Base-by-base conservation (phyloP, 306 rosid genomes). In the Quercus alba region DNA sequence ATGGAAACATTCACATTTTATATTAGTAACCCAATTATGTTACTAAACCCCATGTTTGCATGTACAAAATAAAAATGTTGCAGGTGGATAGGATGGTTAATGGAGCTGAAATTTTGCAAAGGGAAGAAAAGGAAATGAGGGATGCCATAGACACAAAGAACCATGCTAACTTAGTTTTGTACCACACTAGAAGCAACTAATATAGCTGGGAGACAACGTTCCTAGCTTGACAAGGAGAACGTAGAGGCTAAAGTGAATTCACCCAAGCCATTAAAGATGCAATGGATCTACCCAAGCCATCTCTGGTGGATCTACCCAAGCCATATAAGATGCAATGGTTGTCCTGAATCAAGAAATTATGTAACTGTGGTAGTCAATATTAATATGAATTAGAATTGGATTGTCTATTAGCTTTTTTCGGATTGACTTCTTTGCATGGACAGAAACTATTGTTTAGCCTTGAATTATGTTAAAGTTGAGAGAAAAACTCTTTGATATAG, bases 71-170 rank as follows among this genome's bases (percentile, higher is more conserved):
- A 35, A 35, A 35, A 6, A 77, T 70, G 55, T 26, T 81, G 56
- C 88, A 94, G 97, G 97, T 94, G 49, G n/a, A 89, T 46, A 88
- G 87, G 64, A 94, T 94, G 97, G 97, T 94, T 20, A 80, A 55
- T 0, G 98, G 92, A 77, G 97, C 97, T 0, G 94, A 92, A 77
- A 92, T 77, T 92, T 92, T 76, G 78, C 93, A 1, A 87, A 86
- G 86, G 97, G 97, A 92, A 80, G 98, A 94, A 85, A 94, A 94
- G 71, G 97, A 94, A 75, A 94, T 88, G 92, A 89, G 98, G 83
- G 97, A 94, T 19, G 90, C 94, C 12, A 94, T 91, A 30, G 98
- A 91, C 85, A 93, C 97, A 1, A 90, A 89, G 93, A 95, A 95
- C 86, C 99, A 93, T 75, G 97, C 97, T 1, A 97, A 95, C 74